phyloP scores from a whole-genome alignment of 306 rosid species.

The Prunus salicina region DNA sequence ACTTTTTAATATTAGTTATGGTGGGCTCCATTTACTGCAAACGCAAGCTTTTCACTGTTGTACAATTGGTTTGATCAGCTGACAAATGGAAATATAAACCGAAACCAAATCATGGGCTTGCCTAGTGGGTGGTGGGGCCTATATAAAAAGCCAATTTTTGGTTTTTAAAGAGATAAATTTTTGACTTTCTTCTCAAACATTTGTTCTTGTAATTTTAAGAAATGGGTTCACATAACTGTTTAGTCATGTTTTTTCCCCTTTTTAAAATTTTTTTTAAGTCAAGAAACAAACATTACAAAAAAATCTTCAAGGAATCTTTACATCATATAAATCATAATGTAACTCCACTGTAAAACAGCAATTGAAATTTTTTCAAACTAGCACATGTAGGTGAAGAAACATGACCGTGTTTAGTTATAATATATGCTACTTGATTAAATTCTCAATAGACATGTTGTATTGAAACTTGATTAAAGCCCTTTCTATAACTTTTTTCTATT shows the following conservation, averaged over 20 bases:
- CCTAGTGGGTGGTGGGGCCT: neutral
- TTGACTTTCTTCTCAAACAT: neutral
- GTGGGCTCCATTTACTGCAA: neutral
- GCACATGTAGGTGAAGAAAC: rapidly evolving
- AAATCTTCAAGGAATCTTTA: too few species aligned
- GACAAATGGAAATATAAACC: neutral
- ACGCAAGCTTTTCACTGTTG: neutral
- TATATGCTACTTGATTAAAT: too few species aligned
- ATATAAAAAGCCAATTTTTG: too few species aligned
- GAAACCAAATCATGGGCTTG: neutral
- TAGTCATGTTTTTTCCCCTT: too few species aligned
- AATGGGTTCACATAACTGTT: neutral
- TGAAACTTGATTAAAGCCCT: too few species aligned
- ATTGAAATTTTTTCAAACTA: rapidly evolving
- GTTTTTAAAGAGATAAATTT: too few species aligned
- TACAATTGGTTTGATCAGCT: neutral
- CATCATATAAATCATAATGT: too few species aligned
- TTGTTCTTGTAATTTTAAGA: neutral
- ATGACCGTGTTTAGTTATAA: too few species aligned
- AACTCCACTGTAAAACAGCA: rapidly evolving
- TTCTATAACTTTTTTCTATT: too few species aligned
- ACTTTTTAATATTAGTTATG: neutral
- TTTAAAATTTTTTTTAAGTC: too few species aligned
- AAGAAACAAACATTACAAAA: too few species aligned
- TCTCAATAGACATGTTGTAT: too few species aligned